These are phyloP conservation scores for Cercophora newfieldiana DNA, from an alignment of 495 filamentous ascomycete genomes.

Conservation along the genomic window DNA sequence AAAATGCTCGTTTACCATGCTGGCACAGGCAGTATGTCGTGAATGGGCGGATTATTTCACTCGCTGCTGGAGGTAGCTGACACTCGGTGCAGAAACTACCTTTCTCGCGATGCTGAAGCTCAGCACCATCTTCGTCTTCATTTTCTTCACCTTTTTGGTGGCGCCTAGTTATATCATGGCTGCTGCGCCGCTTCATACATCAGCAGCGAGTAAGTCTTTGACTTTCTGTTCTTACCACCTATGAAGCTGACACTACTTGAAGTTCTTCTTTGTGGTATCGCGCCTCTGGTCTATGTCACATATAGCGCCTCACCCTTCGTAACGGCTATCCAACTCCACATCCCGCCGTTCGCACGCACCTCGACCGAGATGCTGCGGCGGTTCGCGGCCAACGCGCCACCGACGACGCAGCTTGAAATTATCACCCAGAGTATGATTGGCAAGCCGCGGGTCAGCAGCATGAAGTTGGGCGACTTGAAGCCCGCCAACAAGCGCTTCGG, in stretches of 20 bases:
- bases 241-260: conserved; percentile 14
- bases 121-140: conserved; percentile 68
- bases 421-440: conserved; percentile 70
- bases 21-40: conserved; percentile 57
- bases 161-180: conserved; percentile 58
- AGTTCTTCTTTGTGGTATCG: conserved; percentile 60
- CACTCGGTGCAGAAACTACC: conserved; percentile 41
- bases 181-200: conserved; percentile 47
- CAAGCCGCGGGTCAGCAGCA: conserved; percentile 48
- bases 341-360: conserved; percentile 67
- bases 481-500: conserved; percentile 42
- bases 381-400: conserved; percentile 63
- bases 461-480: conserved; percentile 52
- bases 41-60: too few relatives aligned
- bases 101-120: conserved; percentile 69
- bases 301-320: conserved; percentile 70
- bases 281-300: conserved; percentile 67
- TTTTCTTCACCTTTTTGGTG: conserved; percentile 59
- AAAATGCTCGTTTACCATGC: conserved; percentile 71
- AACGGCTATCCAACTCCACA: conserved; percentile 66
- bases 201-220: conserved; percentile 30
- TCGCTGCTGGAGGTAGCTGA: background rate
- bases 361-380: conserved; percentile 66
- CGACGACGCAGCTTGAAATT: conserved; percentile 63
- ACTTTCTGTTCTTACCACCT: background rate